Percentiles rank a stretch among this genome's conserved stretches.
These are phyloP conservation scores for Spergularia marina DNA, from an alignment of 148 eudicot genomes.

Conservation along the genomic window DNA sequence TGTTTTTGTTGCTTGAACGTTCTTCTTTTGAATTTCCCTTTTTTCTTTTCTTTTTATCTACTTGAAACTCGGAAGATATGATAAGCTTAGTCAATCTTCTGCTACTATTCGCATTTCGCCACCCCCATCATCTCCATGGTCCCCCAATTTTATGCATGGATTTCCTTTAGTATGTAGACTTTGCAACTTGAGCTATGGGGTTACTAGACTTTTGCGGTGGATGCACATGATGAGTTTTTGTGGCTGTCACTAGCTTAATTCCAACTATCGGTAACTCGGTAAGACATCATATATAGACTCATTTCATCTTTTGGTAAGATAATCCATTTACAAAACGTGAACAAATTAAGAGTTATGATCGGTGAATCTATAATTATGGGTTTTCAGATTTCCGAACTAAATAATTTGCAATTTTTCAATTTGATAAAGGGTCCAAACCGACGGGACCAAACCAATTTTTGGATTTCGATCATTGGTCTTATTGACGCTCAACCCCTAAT, in stretches of 20 bases:
- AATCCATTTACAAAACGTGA: too few species aligned
- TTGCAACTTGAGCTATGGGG: conserved; percentile 8
- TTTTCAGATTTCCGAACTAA: too few species aligned
- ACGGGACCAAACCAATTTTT: too few species aligned
- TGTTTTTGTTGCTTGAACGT: not conserved
- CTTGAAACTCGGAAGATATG: conserved; percentile 3
- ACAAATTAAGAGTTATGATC: too few species aligned
- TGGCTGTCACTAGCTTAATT: not conserved
- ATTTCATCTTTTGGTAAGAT: too few species aligned
- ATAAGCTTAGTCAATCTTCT: not conserved
- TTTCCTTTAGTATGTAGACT: not conserved
- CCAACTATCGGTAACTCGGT: too few species aligned
- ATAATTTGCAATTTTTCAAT: too few species aligned
- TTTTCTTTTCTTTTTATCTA: not conserved
- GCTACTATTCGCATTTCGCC: not conserved
- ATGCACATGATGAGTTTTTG: not conserved
- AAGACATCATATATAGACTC: too few species aligned
- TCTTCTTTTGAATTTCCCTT: not conserved
- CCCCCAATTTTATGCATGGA: not conserved
- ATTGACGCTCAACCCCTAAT: too few species aligned
- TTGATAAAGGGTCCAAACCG: too few species aligned
- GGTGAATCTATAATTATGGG: too few species aligned
- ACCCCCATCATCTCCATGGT: not conserved
- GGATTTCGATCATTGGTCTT: too few species aligned
- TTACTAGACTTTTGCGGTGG: not conserved